These are phyloP conservation scores for Balakata baccata DNA, from an alignment of 345 rosid genomes.

Conservation along the genomic window DNA sequence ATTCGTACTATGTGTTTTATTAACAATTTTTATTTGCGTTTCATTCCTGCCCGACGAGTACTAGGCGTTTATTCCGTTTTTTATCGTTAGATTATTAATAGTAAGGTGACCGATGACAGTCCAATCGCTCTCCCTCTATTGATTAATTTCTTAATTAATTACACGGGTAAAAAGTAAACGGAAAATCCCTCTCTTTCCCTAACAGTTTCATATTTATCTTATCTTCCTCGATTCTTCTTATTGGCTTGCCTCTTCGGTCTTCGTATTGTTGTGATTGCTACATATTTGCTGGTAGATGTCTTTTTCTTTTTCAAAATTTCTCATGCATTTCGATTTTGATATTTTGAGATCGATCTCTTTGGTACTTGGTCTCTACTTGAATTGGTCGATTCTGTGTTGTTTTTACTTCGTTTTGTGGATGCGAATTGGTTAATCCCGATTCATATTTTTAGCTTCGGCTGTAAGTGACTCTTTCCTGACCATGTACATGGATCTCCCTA, in stretches of 20 bases:
- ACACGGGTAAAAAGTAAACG: not conserved
- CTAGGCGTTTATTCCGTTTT: too few species aligned
- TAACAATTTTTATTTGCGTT: too few species aligned
- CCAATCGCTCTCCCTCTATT: constrained; percentile 3
- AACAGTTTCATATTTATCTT: not conserved
- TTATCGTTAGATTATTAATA: too few species aligned
- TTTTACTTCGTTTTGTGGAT: not conserved
- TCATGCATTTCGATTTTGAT: not conserved
- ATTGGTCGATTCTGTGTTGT: not conserved
- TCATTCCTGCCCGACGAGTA: too few species aligned
- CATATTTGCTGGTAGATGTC: not conserved
- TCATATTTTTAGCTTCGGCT: not conserved
- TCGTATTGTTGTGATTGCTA: not conserved
- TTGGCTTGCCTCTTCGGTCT: not conserved
- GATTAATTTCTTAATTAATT: not conserved
- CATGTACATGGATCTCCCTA: not conserved
- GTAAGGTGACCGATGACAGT: constrained; percentile 4
- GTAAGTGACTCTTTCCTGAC: not conserved
- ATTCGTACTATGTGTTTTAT: too few species aligned
- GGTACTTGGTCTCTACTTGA: not conserved
- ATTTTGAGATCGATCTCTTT: not conserved
- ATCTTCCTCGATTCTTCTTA: constrained; percentile 2
- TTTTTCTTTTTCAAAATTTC: not conserved
- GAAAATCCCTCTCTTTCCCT: not conserved
- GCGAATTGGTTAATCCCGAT: not conserved